A percentile compares a stretch with the other conserved stretches of the same genome.
These are phyloP conservation scores for Didymella pinodella DNA, from an alignment of 2,329 filamentous ascomycete species.

Conservation along the genomic window DNA sequence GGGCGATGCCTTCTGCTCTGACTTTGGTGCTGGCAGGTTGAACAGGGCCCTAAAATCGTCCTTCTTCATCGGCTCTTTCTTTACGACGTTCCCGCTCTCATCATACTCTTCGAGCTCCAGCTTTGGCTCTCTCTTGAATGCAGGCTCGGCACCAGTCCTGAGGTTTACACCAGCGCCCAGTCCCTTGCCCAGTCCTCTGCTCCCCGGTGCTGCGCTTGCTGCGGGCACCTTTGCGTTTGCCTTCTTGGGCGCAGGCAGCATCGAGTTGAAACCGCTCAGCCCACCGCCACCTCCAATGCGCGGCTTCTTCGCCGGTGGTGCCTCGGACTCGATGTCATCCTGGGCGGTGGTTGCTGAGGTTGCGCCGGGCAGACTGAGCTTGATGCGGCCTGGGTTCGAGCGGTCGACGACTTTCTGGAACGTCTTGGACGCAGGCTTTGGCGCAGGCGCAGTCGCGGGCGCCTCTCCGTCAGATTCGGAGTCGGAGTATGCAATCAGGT, in stretches of 20 bases:
- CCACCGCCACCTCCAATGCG: constrained; percentile 68
- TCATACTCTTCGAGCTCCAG: constrained; percentile 45
- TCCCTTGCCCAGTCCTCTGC: constrained; percentile 46
- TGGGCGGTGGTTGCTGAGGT: constrained; percentile 51
- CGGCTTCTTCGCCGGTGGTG: constrained; percentile 71
- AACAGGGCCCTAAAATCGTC: constrained; percentile 45
- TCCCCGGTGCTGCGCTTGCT: constrained; percentile 39
- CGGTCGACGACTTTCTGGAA: constrained; percentile 85
- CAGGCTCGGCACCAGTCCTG: constrained; percentile 83
- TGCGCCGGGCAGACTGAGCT: constrained; percentile 75
- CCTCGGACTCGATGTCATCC: constrained; percentile 54
- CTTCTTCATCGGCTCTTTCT: constrained; percentile 40
- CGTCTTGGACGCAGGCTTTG: constrained; percentile 61
- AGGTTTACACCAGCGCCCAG: constrained; percentile 70
- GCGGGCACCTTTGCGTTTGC: constrained; percentile 37
- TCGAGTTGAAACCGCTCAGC: constrained; percentile 84
- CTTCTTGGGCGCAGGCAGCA: constrained; percentile 84
- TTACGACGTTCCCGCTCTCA: constrained; percentile 46
- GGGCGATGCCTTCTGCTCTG: constrained; percentile 43
- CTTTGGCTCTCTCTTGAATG: constrained; percentile 73
- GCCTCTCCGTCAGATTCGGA: constrained; percentile 73
- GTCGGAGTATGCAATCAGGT: constrained; percentile 83
- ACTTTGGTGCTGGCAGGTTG: constrained; percentile 46
- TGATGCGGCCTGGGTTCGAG: constrained; percentile 82
- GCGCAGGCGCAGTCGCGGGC: constrained; percentile 37